Percentiles rank a stretch among this genome's conserved stretches.
phyloP scores from a whole-genome alignment of 2,329 filamentous ascomycete species.

The Neurospora crassa region DNA sequence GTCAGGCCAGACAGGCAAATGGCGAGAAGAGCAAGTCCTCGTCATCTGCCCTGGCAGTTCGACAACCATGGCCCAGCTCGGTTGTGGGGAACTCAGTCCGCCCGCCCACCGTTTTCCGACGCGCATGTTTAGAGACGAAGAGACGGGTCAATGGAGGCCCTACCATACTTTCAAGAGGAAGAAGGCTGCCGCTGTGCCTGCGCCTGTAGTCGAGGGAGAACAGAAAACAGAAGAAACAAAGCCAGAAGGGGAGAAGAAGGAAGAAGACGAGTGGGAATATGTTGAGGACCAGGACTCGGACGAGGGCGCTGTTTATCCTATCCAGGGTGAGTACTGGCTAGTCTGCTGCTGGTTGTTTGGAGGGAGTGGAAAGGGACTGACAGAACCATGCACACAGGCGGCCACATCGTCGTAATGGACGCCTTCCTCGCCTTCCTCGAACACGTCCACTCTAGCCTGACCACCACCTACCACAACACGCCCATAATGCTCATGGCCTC shows the following conservation, averaged over 20 bases:
- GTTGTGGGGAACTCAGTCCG: constrained; percentile 82
- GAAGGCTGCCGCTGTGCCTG: constrained; percentile 27
- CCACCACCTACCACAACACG: constrained; percentile 90
- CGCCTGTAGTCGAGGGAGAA: constrained; percentile 8
- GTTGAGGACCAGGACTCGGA: constrained; percentile 83
- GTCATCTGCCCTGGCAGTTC: constrained; percentile 77
- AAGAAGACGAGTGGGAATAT: constrained; percentile 57
- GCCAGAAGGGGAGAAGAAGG: constrained; percentile 30
- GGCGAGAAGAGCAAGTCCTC: constrained; percentile 55
- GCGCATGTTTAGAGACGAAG: constrained; percentile 85
- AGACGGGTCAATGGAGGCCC: constrained; percentile 66
- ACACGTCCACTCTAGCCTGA: constrained; percentile 82
- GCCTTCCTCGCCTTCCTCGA: constrained; percentile 90
- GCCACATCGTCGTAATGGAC: constrained; percentile 80
- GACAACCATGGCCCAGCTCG: constrained; percentile 84
- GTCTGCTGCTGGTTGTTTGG: background rate
- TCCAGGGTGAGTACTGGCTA: constrained; percentile 41
- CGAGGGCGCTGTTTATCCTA: constrained; percentile 84
- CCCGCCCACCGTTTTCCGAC: constrained; percentile 80
- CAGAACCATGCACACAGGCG: constrained; percentile 38
- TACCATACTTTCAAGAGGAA: constrained; percentile 64
- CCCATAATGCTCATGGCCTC: constrained; percentile 85
- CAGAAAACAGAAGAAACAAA: constrained; percentile 10
- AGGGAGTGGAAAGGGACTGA: background rate
- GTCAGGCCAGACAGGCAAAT: constrained; percentile 48